Percentiles rank a stretch among this genome's conserved stretches.
phyloP scores from a whole-genome alignment of 805 yeast species.

The Pichia manshurica region DNA sequence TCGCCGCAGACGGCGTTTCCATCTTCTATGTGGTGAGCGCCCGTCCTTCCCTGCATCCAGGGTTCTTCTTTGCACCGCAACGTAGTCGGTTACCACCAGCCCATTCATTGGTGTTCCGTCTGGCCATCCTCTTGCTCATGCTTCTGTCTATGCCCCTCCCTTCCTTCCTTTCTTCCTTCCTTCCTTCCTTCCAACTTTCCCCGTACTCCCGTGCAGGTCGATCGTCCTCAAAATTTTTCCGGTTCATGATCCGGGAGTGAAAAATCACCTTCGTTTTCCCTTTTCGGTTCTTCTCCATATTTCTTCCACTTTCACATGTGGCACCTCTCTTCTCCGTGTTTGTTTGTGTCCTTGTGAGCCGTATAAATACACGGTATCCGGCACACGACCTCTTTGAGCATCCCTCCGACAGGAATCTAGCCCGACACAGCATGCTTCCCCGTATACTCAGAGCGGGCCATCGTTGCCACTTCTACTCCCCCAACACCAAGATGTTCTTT shows the following conservation, averaged over 20 bases:
- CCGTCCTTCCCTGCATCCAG: too few relatives aligned
- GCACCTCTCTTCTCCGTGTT: background rate
- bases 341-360: background rate
- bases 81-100: too few relatives aligned
- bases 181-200: too few relatives aligned
- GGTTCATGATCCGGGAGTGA: too few relatives aligned
- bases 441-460: background rate
- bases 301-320: background rate
- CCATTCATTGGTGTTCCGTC: too few relatives aligned
- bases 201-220: too few relatives aligned
- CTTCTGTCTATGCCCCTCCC: background rate
- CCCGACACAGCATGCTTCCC: background rate
- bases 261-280: background rate
- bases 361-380: background rate
- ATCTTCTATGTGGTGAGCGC: too few relatives aligned
- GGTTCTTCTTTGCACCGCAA: too few relatives aligned
- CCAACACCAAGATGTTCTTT: slow-evolving; percentile 4
- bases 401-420: too few relatives aligned
- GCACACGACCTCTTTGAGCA: too few relatives aligned
- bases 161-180: too few relatives aligned
- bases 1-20: too few relatives aligned
- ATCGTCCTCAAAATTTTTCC: background rate
- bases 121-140: background rate
- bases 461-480: background rate
- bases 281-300: background rate